Evolutionary conservation across 2,329 filamentous ascomycete species (phyloP).

Genomic region (Cercospora sp.): DNA sequence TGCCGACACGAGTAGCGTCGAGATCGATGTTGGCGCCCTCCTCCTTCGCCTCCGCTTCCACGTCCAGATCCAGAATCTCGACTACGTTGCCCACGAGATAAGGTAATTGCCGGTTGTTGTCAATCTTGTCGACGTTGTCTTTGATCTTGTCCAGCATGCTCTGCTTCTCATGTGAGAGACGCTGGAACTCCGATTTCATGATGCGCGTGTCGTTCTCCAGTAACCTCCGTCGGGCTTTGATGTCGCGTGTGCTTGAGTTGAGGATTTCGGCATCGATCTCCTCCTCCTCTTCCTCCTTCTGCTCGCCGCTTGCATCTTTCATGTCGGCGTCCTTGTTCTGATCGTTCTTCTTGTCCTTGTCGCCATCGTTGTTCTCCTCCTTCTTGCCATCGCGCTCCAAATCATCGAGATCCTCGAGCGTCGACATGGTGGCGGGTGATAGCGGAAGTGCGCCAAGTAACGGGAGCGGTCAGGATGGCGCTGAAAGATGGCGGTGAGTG

Average conservation of each 20-base stretch:
- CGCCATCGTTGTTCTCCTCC: slow-evolving; percentile 58
- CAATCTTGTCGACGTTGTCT: slow-evolving; percentile 98
- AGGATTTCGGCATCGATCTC: slow-evolving; percentile 90
- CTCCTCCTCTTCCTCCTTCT: slow-evolving; percentile 61
- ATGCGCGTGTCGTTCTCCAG: slow-evolving; percentile 97
- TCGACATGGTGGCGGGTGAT: slow-evolving; percentile 67
- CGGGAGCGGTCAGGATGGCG: background rate
- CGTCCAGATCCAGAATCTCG: slow-evolving; percentile 93
- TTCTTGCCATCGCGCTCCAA: slow-evolving; percentile 78
- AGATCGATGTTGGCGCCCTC: slow-evolving; percentile 98
- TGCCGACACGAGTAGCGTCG: slow-evolving; percentile 93
- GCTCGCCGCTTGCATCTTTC: slow-evolving; percentile 71
- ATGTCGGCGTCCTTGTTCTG: slow-evolving; percentile 77
- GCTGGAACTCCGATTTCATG: slow-evolving; percentile 96
- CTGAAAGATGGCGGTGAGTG: background rate
- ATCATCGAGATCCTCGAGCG: slow-evolving; percentile 88
- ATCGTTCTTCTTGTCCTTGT: slow-evolving; percentile 58
- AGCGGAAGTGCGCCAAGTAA: background rate
- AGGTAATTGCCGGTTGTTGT: slow-evolving; percentile 98
- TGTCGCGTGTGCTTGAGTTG: slow-evolving; percentile 89
- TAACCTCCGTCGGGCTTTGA: slow-evolving; percentile 83
- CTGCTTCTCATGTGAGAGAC: slow-evolving; percentile 90
- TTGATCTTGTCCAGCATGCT: slow-evolving; percentile 99
- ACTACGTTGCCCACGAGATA: slow-evolving; percentile 99
- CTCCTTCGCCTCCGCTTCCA: slow-evolving; percentile 91